These are phyloP conservation scores for Candida montana DNA, from an alignment of 805 yeast genomes.

Conservation along the genomic window DNA sequence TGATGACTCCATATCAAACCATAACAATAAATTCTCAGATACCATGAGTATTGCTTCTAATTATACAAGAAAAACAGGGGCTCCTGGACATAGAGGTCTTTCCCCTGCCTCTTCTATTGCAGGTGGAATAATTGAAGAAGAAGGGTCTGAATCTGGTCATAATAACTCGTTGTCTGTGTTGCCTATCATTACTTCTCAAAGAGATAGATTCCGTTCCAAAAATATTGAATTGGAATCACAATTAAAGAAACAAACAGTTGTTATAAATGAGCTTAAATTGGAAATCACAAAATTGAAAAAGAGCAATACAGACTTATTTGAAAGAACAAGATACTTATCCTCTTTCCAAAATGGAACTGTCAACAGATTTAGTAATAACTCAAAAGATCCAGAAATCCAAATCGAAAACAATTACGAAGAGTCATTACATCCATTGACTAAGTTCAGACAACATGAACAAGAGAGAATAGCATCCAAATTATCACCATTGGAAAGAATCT, in stretches of 20 bases:
- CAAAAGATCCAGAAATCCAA: slow-evolving; percentile 47
- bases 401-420: slow-evolving; percentile 67
- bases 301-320: slow-evolving; percentile 78
- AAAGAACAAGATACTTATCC: slow-evolving; percentile 64
- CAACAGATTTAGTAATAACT: slow-evolving; percentile 14
- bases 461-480: slow-evolving; percentile 67
- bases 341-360: slow-evolving; percentile 32
- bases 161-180: slow-evolving; percentile 46
- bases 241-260: slow-evolving; percentile 48
- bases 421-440: slow-evolving; percentile 76
- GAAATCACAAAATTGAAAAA: slow-evolving; percentile 59
- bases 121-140: slow-evolving; percentile 33
- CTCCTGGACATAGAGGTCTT: slow-evolving; percentile 29
- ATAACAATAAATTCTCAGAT: slow-evolving; percentile 34
- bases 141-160: slow-evolving; percentile 15
- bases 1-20: slow-evolving; percentile 27
- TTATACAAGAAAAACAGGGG: slow-evolving; percentile 31
- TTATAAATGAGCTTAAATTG: slow-evolving; percentile 54
- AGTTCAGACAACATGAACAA: slow-evolving; percentile 71
- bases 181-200: slow-evolving; percentile 88
- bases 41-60: slow-evolving; percentile 50
- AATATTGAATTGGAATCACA: slow-evolving; percentile 84
- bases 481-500: slow-evolving; percentile 75
- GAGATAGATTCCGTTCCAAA: slow-evolving; percentile 86
- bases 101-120: slow-evolving; percentile 52